Base-by-base conservation (phyloP, 2,329 filamentous ascomycete species). In the Metarhizium sp. region DNA sequence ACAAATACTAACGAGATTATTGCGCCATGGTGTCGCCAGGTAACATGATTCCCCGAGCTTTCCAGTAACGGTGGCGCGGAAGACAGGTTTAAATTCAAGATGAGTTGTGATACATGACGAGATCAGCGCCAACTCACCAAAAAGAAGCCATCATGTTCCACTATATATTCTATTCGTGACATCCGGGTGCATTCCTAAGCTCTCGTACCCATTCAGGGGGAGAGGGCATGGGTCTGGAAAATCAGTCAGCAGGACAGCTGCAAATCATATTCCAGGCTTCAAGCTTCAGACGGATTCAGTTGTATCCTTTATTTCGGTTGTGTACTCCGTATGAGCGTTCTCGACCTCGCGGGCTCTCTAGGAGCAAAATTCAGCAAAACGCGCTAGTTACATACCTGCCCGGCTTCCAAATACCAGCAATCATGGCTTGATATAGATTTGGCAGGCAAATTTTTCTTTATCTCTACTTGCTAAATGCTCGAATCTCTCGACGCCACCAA, bases 401-500 rank as follows among this genome's bases (percentile, higher is more conserved):
- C 11, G 13, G 32, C 13, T 4, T 18, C 45, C 25, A 34, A 51
- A 30, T 34, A 20, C 25, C 10, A 25, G 42, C 16, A 45, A 25
- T 45, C 18, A 25, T 45, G 42, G 18, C 20, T 49, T 36, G 42
- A 8, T 43, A n/a, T 7, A 40, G 13, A 47, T 16, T 16, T 10
- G n/a, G n/a, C 43, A 49, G 25, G 30, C 38, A 51, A 43, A 36
- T 29, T 11, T 43, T 47, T 47, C 34, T 53, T 32, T 45, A 20
- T 53, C 6, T 59, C 43, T 75, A 82, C 64, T 78, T 78, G 58
- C 79, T 74, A 64, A 82, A 86, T 36, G 82, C 82, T 58, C 76
- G 74, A 52, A 82, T 73, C 63, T 85, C 77, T 58, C 82, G 75
- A 64, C 80, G 78, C 91, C 91, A 96, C 91, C 91, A 96, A 16